These are phyloP conservation scores for Penicillium odoratum DNA, from an alignment of 495 filamentous ascomycete species.

Conservation along the genomic window DNA sequence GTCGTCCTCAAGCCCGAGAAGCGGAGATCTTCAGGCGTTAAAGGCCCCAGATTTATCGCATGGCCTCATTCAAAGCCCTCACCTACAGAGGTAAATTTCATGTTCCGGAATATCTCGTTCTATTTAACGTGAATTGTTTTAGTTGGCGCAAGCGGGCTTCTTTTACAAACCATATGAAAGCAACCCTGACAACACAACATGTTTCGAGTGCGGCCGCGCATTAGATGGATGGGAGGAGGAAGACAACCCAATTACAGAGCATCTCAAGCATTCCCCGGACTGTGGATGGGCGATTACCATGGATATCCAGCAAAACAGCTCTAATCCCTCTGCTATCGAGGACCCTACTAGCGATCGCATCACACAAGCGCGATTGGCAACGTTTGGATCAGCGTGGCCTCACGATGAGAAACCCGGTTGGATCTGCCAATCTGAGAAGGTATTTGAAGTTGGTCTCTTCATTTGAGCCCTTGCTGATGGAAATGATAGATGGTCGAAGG, in stretches of 20 bases:
- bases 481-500: slow-evolving; percentile 76
- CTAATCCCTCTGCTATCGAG: slow-evolving; percentile 61
- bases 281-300: slow-evolving; percentile 89
- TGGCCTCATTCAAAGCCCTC: slow-evolving; percentile 76
- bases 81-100: slow-evolving; percentile 58
- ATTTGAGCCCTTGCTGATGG: slow-evolving; percentile 15
- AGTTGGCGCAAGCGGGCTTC: slow-evolving; percentile 91
- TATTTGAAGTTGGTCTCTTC: slow-evolving; percentile 33
- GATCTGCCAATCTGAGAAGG: slow-evolving; percentile 84
- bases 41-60: slow-evolving; percentile 58
- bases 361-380: slow-evolving; percentile 72
- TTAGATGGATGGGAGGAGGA: slow-evolving; percentile 87
- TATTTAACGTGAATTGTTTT: slow-evolving; percentile 17
- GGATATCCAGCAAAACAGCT: slow-evolving; percentile 64
- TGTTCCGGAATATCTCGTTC: background rate
- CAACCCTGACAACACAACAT: slow-evolving; percentile 83
- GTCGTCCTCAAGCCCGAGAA: slow-evolving; percentile 57
- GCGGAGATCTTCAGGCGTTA: slow-evolving; percentile 66
- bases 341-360: slow-evolving; percentile 72
- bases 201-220: slow-evolving; percentile 76
- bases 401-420: slow-evolving; percentile 86
- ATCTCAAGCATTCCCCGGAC: slow-evolving; percentile 73
- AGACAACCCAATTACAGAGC: slow-evolving; percentile 79
- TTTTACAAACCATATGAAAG: slow-evolving; percentile 74
- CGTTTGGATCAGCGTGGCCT: slow-evolving; percentile 78